Evolutionary conservation across 2,329 filamentous ascomycete species (phyloP), one percentile per base, ranked within the genome.

Genomic region (Cladosporium sp.): DNA sequence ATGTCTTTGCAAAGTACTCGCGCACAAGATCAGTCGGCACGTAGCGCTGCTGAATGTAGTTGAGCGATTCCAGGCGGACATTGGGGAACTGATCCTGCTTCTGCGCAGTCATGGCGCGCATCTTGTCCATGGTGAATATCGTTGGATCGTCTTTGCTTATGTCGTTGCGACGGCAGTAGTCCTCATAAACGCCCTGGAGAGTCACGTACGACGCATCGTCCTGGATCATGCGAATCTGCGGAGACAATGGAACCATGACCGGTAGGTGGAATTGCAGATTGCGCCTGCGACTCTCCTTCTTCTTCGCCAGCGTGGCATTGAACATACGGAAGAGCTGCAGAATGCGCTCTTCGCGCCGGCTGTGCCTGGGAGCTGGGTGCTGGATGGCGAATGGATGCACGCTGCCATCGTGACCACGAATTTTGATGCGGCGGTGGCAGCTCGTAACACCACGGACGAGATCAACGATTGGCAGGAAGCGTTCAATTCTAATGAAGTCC

Each of bases 371-470:
- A 1, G 94, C 92, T 3, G 94, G 95, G 71, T 97, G 93, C 70
- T 99, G 95, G 35, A 99, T 91, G 3, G 92, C 92, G 75, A 97
- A 99, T 7, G 91, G 84, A 78, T 99, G 94, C n/a, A 96, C 79
- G 70, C 92, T 97, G 64, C 95, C 94, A 74, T 99, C 95, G 70
- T 97, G 93, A 15, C 94, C 95, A 63, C 95, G 89, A 71, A 99
- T 97, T 77, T 91, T 96, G 65, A 99, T 82, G 47, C 95, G 85
- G 32, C 94, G 86, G 74, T 97, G 93, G 51, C 93, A 97, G 28
- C 92, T 88, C 56, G 91, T 91, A 66, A 96, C 91, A 9, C 88
- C 90, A 56, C 94, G 87, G 40, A 99, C 90, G 53, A 97, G 81
- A 66, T 99, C 93, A 19, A 99, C 91, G 63, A 94, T 90, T 9